Evolutionary conservation across 768 basidiomycete species (phyloP), one percentile per base, ranked within the genome.

Genomic region (Dentipellis fragilis): DNA sequence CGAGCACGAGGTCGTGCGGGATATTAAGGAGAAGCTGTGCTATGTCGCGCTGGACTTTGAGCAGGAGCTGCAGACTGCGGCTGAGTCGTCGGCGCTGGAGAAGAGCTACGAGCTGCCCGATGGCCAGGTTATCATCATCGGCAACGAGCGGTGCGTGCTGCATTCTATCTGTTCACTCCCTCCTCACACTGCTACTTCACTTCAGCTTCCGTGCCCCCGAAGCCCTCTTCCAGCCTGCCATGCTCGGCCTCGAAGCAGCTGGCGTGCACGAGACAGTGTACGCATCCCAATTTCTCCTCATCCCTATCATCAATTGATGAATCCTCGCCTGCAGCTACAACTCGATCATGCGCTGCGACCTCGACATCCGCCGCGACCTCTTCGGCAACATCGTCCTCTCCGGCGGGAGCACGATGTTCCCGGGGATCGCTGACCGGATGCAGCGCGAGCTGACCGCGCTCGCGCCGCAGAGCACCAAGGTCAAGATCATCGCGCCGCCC

Each of bases 381-480:
- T 85, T 83, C 72, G 87, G 87, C 60, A 91, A 91, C 73, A 82
- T 92, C 59, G 89, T 91, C 55, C 79, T 92, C 58, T 89, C 87
- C 54, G 78, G 77, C 58, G 77, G 78, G 65, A 65, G 59, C 23
- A 65, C 63, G 48, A 93, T 94, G 91, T 93, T 93, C 87, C 85
- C 89, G 63, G 93, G 92, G 76, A 93, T 95, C 65, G 83, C 91
- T 63, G 93, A 95, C 72, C 87, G 93, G 65, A 90, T 95, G 89
- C 88, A 91, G 71, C 93, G 92, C 79, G 92, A 95, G 74, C 76
- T 95, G 68, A 87, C 87, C 19, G 75, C 85, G 19, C 77, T 93
- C 62, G 80, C 87, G 55, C 92, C 93, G 23, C 80, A 87, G 56
- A 89, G 86, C 73, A 87, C 94, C 87, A 94, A 93, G 80, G 86